Evolutionary conservation across 495 filamentous ascomycete genomes (phyloP), one percentile per base, ranked within the genome.

Genomic region (Jackrogersella minutella): DNA sequence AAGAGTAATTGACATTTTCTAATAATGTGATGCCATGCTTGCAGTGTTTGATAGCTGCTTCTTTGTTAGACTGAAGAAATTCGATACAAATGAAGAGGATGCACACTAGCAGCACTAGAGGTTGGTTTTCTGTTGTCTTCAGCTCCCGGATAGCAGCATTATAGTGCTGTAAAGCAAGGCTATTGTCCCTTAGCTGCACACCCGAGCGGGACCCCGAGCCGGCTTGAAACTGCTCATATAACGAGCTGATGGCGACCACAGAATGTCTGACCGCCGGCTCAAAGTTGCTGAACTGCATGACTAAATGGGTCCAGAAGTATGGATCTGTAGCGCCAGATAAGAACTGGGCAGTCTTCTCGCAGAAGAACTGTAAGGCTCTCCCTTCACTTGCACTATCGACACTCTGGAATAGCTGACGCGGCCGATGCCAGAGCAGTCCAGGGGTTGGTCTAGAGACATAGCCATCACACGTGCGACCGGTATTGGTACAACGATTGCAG

Each of bases 81-180:
- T 87, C 85, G 39, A 87, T 81, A 62, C 83, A 86, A 26, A 84
- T 81, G 44, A 86, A 87, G 41, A 87, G 71, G 9, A 84, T 72
- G 53, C 84, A 86, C n/a, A 77, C 81, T 6, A 86, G 76, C 11
- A 86, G 70, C 13, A 85, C 79, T 14, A 79, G 69, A 62, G 59
- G 46, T 47, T 71, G 62, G 62, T 67, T 44, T 14, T 64, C 69
- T 4, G 67, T 66, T 9, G 68, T 65, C 40, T 74, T 63, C 13
- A 78, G 62, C n/a, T 75, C 62, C 37, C 72, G 66, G 10, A 79
- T 62, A 17, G 74, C 76, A 6, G 67, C 68, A 51, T 74, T 80
- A 46, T 78, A 79, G 34, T 78, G 72, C 19, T 61, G 52, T 1
- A 80, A 56, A 37, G 77, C 74, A 24, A 75, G 62, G 39, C 60